Percentiles rank a stretch among this genome's conserved stretches.
These are phyloP conservation scores for Metschnikowia shivogae DNA, from an alignment of 805 yeast genomes.

Conservation along the genomic window DNA sequence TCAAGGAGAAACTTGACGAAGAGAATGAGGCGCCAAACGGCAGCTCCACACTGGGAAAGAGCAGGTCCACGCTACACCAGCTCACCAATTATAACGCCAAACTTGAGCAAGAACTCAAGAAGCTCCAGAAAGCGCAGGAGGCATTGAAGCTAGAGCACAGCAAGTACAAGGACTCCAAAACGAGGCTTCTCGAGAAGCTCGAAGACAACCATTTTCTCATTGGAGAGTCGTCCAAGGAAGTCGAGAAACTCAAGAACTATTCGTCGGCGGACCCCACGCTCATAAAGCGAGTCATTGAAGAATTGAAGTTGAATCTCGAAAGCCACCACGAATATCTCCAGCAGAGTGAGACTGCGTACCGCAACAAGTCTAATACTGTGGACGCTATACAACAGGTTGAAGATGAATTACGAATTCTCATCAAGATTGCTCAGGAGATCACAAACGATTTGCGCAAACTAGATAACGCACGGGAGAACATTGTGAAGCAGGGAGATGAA, in stretches of 20 bases:
- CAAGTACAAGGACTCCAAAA: conserved; percentile 60
- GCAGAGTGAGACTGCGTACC: conserved; percentile 39
- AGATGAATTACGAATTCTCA: conserved; percentile 37
- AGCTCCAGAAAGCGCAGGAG: conserved; percentile 61
- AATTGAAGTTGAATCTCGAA: conserved; percentile 44
- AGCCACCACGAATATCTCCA: conserved; percentile 25
- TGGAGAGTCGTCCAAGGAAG: conserved; percentile 52
- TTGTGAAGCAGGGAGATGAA: conserved; percentile 28
- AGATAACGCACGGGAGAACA: conserved; percentile 35
- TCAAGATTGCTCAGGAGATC: conserved; percentile 50
- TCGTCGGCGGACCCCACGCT: conserved; percentile 57
- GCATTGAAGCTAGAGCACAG: conserved; percentile 56
- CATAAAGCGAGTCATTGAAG: conserved; percentile 48
- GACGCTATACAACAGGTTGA: conserved; percentile 52
- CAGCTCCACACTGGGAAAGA: conserved; percentile 19
- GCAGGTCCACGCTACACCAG: conserved; percentile 37
- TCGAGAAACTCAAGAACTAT: conserved; percentile 57
- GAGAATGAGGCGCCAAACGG: conserved; percentile 37
- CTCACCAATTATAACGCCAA: conserved; percentile 45
- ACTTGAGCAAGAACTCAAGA: conserved; percentile 58
- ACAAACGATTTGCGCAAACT: conserved; percentile 43
- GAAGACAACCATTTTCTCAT: conserved; percentile 59
- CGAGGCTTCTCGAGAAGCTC: conserved; percentile 50
- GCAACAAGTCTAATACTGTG: conserved; percentile 49
- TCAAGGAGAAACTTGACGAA: conserved; percentile 23